Conservation (phyloP, 2,329 filamentous ascomycete species). For the Aureobasidium sp. region DNA sequence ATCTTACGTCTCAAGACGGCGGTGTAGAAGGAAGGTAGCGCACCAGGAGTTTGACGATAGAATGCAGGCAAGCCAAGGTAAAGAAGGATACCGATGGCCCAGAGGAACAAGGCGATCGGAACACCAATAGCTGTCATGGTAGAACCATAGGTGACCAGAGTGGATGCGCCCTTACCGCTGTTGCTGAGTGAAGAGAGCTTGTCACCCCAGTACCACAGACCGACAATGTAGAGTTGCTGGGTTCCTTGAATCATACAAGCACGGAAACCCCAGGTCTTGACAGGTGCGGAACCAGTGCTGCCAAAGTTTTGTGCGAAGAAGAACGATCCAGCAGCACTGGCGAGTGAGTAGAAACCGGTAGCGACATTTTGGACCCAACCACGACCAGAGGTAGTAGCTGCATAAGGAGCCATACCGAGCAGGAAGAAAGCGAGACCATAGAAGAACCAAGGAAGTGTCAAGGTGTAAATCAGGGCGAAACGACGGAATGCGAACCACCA, state of each 20-base stretch:
- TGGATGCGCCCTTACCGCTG: conserved; percentile 28
- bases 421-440: conserved; percentile 56
- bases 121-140: conserved; percentile 43
- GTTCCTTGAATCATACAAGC: conserved; percentile 59
- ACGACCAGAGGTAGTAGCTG: conserved; percentile 29
- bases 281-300: conserved; percentile 42
- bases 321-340: conserved; percentile 54
- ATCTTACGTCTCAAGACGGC: conserved; percentile 55
- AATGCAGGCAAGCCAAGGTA: conserved; percentile 57
- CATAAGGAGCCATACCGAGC: conserved; percentile 53
- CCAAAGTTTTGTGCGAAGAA: conserved; percentile 62
- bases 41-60: conserved; percentile 56
- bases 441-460: conserved; percentile 53
- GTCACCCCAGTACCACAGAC: conserved; percentile 60
- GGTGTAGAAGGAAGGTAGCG: conserved; percentile 57
- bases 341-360: conserved; percentile 53
- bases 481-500: conserved; percentile 58
- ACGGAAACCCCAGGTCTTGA: conserved; percentile 57
- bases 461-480: conserved; percentile 47
- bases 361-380: conserved; percentile 53
- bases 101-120: conserved; percentile 50
- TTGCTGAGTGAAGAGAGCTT: conserved; percentile 40
- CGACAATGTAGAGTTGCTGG: conserved; percentile 57
- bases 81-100: conserved; percentile 46
- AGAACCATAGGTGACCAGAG: conserved; percentile 17